Percentiles rank a stretch among this genome's conserved stretches.
Conservation (phyloP, 345 rosid genomes). For the Clausena lansium region DNA sequence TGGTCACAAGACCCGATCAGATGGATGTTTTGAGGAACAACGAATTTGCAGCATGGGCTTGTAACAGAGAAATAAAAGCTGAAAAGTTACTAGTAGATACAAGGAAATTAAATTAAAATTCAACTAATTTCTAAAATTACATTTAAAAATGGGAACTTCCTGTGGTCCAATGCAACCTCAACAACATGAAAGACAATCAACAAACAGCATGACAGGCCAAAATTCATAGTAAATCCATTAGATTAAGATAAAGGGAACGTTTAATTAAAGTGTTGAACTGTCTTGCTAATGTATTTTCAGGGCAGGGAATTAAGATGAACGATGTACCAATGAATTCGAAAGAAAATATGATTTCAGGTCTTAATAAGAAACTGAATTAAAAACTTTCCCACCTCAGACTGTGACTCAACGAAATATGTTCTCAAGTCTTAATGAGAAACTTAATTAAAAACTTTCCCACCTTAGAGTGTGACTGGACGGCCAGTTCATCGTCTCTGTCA, state of each 20-base stretch:
- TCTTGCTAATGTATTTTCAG: not conserved
- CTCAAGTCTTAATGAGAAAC: not conserved
- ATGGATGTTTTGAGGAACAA: not conserved
- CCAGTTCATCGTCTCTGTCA: constrained; percentile 66
- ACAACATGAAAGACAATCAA: no score
- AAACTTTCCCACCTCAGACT: constrained; percentile 41
- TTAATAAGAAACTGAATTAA: not conserved
- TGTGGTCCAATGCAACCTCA: not conserved
- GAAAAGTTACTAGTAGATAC: not conserved
- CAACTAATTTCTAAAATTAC: not conserved
- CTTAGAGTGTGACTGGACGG: constrained; percentile 61
- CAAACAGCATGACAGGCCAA: no score
- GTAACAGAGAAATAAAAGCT: no score
- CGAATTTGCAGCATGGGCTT: no score
- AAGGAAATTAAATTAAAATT: not conserved
- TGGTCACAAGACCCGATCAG: not conserved
- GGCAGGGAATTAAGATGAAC: not conserved
- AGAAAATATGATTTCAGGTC: not conserved
- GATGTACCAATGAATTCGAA: not conserved
- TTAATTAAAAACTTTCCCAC: constrained; percentile 25
- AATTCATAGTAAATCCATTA: not conserved
- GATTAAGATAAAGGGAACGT: not conserved
- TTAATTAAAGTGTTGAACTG: not conserved
- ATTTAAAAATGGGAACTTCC: not conserved
- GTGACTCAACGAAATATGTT: constrained; percentile 34